A percentile compares a stretch with the other conserved stretches of the same genome.
Evolutionary conservation across 2,329 filamentous ascomycete species (phyloP).

Genomic region (Thielaviopsis cerberus): DNA sequence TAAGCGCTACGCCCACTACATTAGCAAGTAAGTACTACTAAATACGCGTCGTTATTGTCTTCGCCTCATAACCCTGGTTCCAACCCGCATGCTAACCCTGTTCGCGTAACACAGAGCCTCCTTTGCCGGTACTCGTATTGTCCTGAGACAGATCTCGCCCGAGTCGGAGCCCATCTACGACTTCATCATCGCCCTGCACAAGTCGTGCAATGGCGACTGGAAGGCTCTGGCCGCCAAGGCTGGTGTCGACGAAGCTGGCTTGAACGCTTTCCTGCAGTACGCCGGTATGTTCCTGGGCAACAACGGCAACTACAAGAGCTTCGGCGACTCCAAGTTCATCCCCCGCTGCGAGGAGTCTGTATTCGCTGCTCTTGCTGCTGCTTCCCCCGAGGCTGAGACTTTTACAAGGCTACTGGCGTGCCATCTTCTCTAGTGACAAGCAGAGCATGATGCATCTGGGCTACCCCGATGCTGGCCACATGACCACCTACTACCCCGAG

Average conservation of each 20-base stretch:
- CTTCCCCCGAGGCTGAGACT: constrained; percentile 39
- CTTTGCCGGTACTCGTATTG: constrained; percentile 58
- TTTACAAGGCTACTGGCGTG: constrained; percentile 51
- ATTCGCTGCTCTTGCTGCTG: constrained; percentile 45
- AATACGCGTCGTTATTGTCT: background rate
- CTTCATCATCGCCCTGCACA: constrained; percentile 57
- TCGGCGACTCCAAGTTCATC: constrained; percentile 70
- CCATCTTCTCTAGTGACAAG: constrained; percentile 50
- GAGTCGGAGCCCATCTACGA: constrained; percentile 70
- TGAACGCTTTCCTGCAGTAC: constrained; percentile 57
- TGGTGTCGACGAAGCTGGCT: constrained; percentile 41
- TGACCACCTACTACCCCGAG: constrained; percentile 69
- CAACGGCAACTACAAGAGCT: constrained; percentile 70
- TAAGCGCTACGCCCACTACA: constrained; percentile 81
- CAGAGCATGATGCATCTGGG: constrained; percentile 55
- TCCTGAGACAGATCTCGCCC: constrained; percentile 63
- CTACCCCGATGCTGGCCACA: constrained; percentile 54
- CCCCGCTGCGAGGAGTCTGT: constrained; percentile 47
- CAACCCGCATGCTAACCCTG: constrained; percentile 2
- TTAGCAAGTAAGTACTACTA: constrained; percentile 44
- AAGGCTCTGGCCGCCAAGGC: constrained; percentile 44
- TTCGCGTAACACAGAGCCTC: constrained; percentile 37
- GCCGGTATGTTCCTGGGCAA: constrained; percentile 64
- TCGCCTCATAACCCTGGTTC: background rate
- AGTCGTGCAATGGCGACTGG: constrained; percentile 51